These are phyloP conservation scores for Gossypium rotundifolium DNA, from an alignment of 345 rosid genomes.

Conservation along the genomic window DNA sequence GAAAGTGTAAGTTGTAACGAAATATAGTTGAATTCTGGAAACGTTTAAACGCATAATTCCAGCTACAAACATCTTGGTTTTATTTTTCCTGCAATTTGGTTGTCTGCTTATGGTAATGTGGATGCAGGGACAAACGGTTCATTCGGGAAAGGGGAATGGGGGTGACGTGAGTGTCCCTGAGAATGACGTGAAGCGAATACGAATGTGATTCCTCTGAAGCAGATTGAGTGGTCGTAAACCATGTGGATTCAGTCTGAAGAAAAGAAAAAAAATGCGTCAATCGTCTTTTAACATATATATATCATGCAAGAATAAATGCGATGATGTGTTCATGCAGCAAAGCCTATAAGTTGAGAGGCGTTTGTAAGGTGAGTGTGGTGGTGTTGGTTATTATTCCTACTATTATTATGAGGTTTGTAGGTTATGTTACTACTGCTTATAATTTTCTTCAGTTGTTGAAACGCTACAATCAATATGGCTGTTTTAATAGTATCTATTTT, in stretches of 20 bases:
- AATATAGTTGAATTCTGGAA: not conserved
- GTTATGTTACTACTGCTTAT: too few species aligned
- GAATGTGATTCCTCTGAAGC: constrained; percentile 24
- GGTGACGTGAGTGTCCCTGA: constrained; percentile 71
- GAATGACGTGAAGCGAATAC: constrained; percentile 56
- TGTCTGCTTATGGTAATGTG: not conserved
- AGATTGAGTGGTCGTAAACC: not conserved
- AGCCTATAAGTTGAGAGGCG: too few species aligned
- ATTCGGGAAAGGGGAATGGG: constrained; percentile 37
- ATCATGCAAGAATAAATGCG: too few species aligned
- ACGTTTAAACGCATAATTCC: not conserved
- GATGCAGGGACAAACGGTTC: constrained; percentile 38
- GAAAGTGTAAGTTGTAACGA: constrained; percentile 53
- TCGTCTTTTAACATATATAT: too few species aligned
- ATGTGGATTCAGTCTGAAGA: not conserved
- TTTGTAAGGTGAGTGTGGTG: too few species aligned
- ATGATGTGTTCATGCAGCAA: too few species aligned
- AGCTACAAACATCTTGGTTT: not conserved
- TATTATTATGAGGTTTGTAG: too few species aligned
- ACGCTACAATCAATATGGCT: too few species aligned
- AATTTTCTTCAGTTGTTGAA: too few species aligned
- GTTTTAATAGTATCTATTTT: too few species aligned
- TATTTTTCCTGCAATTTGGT: not conserved
- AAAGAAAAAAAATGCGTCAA: not conserved
- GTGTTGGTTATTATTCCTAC: too few species aligned